Evolutionary conservation across 352 stramenopile genomes (phyloP), one percentile per base, ranked within the genome.

Genomic region (Paralagenidium karlingii): DNA sequence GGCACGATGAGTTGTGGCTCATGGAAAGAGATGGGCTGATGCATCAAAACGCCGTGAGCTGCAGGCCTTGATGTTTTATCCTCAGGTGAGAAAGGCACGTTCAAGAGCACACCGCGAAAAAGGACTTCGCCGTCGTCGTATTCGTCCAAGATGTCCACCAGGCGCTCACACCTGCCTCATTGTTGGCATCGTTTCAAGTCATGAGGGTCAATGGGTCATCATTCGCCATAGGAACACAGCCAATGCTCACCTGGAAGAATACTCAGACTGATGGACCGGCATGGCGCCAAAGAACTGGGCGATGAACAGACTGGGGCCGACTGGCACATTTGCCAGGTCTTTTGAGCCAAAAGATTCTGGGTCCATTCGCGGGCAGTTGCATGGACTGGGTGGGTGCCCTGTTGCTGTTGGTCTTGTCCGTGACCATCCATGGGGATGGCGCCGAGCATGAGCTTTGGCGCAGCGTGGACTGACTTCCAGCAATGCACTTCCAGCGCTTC

Each of bases 251-350:
- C 51, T 64, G 15, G 81, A 54, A 3, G 89, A 96, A 59, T 96
- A 96, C 68, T 97, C 75, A 58, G 97, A 98, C 47, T 91, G 78
- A 58, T 98, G 89, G 19, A 96, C 79, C 1, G 93, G 91, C 33
- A 98, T 53, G 18, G 91, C 91, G 52, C 97, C 91, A 52, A 97
- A 82, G 30, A 97, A 79, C 49, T 76, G 49, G 7, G 82, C 80
- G 31, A 98, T 66, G 30, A 96, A 76, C 43, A 96, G 78, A 19
- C 63, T 85, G 45, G 82, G 82, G 0, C 65, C 65, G 39, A 87
- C 60, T 27, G 82, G 78, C 31, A 87, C 76, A 29, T 74, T 70
- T 5, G 51, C 45, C 32, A 94, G 65, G 32, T 92, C 83, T n/a
- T 80, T n/a, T 60, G 50, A 97, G 85, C 88, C 88, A 96, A 27